Evolutionary conservation across 2,329 filamentous ascomycete species (phyloP).

Genomic region (Aspergillus tamarii): DNA sequence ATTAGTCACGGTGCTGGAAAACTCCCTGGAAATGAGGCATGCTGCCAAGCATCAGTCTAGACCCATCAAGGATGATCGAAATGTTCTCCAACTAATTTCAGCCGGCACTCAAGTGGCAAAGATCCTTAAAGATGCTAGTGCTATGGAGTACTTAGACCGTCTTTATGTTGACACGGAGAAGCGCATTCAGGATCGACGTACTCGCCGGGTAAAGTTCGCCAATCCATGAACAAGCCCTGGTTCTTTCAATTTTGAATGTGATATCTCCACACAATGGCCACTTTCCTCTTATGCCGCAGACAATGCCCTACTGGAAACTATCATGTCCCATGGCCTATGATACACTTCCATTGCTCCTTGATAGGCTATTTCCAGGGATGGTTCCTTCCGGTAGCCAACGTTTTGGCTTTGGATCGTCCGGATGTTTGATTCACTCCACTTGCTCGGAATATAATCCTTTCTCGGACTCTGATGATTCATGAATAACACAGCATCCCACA

Average conservation of each 20-base stretch:
- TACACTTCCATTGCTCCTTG: conserved; percentile 2
- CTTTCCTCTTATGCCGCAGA: background rate
- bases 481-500: conserved; percentile 1
- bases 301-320: conserved; percentile 10
- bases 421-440: background rate
- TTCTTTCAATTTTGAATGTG: conserved; percentile 14
- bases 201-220: conserved; percentile 41
- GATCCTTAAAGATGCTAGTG: conserved; percentile 79
- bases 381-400: conserved; percentile 1
- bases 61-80: conserved; percentile 83
- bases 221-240: conserved; percentile 27
- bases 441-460: background rate
- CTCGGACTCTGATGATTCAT: background rate
- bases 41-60: conserved; percentile 81
- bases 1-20: conserved; percentile 84
- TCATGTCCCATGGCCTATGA: background rate
- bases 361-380: conserved; percentile 6
- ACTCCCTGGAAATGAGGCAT: conserved; percentile 85
- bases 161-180: conserved; percentile 82
- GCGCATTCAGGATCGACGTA: conserved; percentile 70
- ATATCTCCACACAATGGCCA: conserved; percentile 16
- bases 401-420: conserved; percentile 5
- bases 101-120: conserved; percentile 86
- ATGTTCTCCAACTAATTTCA: conserved; percentile 84
- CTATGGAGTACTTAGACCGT: conserved; percentile 80